These are phyloP conservation scores for Ottelia alismoides DNA, from an alignment of 106 monocot species.

Conservation along the genomic window DNA sequence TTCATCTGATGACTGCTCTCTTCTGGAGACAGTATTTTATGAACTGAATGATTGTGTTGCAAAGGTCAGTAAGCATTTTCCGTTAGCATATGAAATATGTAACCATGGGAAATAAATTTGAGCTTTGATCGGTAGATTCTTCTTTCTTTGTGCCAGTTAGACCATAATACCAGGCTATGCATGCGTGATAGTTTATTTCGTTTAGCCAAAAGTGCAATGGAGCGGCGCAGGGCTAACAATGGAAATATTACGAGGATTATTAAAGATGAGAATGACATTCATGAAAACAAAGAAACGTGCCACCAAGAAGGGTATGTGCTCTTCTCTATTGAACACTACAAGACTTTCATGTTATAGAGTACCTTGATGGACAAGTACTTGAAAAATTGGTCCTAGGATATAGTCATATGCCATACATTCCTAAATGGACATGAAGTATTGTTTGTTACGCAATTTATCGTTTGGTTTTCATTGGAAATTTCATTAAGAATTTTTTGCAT, in stretches of 20 bases:
- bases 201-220: slow-evolving; percentile 11
- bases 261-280: background rate
- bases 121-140: background rate
- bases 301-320: slow-evolving; percentile 30
- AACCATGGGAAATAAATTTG: background rate
- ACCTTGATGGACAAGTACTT: too few species aligned
- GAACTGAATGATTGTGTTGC: slow-evolving; percentile 65
- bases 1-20: slow-evolving; percentile 23
- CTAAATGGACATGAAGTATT: too few species aligned
- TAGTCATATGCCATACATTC: too few species aligned
- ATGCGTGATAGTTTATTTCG: slow-evolving; percentile 13
- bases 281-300: slow-evolving; percentile 15
- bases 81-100: too few species aligned
- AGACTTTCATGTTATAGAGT: too few species aligned
- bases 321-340: too few species aligned
- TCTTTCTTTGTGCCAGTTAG: slow-evolving; percentile 49
- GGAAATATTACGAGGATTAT: slow-evolving; percentile 3
- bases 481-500: too few species aligned
- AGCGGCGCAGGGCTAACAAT: slow-evolving; percentile 5
- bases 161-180: slow-evolving; percentile 31
- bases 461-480: too few species aligned
- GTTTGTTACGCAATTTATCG: too few species aligned
- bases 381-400: too few species aligned
- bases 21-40: slow-evolving; percentile 53
- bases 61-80: slow-evolving; percentile 47